Conservation (phyloP, 352 stramenopile genomes). For the Phytopythium ostracodes region DNA sequence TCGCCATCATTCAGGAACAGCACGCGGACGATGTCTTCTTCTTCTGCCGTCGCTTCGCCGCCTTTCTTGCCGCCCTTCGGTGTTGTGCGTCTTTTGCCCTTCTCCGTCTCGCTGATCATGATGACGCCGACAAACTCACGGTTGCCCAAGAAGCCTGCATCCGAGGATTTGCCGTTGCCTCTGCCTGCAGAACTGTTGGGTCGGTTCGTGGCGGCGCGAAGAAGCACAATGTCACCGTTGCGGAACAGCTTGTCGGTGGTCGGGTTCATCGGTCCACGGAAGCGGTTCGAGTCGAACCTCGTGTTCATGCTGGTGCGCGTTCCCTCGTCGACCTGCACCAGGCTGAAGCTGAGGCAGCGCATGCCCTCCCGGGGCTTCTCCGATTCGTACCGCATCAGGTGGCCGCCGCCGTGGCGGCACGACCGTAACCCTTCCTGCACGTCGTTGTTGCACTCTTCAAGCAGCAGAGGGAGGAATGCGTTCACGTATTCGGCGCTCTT, state of each 20-base stretch:
- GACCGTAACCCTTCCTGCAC: conserved; percentile 63
- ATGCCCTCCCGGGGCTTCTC: conserved; percentile 82
- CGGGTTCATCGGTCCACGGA: conserved; percentile 8
- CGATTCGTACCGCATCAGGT: conserved; percentile 72
- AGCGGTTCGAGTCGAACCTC: conserved; percentile 12
- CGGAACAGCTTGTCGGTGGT: conserved; percentile 60
- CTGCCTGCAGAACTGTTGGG: not conserved
- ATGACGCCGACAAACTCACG: conserved; percentile 72
- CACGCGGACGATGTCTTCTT: conserved; percentile 67
- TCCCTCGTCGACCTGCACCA: conserved; percentile 46
- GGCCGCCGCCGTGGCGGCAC: conserved; percentile 37
- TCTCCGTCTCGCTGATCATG: conserved; percentile 71
- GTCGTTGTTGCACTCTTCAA: conserved; percentile 84
- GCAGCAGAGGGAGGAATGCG: conserved; percentile 71
- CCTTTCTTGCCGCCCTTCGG: not conserved
- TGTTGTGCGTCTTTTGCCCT: conserved; percentile 20
- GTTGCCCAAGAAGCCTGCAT: conserved; percentile 37
- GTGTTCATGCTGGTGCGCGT: conserved; percentile 14
- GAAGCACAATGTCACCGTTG: conserved; percentile 73
- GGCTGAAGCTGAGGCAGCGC: conserved; percentile 71
- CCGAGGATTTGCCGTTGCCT: conserved; percentile 1
- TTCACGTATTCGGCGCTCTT: conserved; percentile 72
- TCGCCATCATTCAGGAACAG: conserved; percentile 82
- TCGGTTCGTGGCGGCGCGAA: conserved; percentile 29
- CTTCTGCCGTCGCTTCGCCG: conserved; percentile 14